Evolutionary conservation across 495 filamentous ascomycete genomes (phyloP).

Genomic region (Hyaloscypha bicolor): DNA sequence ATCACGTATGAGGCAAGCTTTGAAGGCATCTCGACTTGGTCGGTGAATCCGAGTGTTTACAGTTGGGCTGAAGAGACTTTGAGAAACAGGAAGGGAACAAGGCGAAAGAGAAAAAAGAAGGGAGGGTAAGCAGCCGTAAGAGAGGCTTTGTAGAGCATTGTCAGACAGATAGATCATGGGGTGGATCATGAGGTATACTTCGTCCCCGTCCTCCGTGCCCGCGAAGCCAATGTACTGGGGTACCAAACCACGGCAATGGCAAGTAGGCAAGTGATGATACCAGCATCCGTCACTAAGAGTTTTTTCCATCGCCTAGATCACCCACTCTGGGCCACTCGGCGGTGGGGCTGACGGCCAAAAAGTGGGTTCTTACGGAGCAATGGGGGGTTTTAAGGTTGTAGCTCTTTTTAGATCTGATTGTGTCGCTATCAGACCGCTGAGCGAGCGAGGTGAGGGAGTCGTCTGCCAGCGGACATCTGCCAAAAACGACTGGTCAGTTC

Average conservation of each 20-base stretch:
- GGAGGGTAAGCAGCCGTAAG: not conserved
- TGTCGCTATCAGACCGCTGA: not conserved
- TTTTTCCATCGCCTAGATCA: not conserved
- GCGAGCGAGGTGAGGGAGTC: not conserved
- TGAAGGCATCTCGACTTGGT: slow-evolving; percentile 16
- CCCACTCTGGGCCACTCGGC: not conserved
- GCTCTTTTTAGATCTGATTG: slow-evolving; percentile 1
- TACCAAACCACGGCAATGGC: not conserved
- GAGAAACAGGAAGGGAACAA: slow-evolving; percentile 1
- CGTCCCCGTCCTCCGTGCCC: not conserved
- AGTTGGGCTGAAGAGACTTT: slow-evolving; percentile 7
- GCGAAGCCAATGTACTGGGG: not conserved
- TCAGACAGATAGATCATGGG: not conserved
- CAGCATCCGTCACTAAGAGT: not conserved
- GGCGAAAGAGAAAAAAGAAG: not conserved
- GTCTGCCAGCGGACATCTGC: not conserved
- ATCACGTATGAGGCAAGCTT: slow-evolving; percentile 25
- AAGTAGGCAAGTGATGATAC: not conserved
- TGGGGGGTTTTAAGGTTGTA: not conserved
- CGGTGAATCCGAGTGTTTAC: not conserved
- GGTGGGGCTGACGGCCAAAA: not conserved
- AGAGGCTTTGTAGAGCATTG: not conserved
- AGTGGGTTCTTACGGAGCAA: not conserved
- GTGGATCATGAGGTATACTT: not conserved
- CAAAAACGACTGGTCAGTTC: not conserved